phyloP scores from a whole-genome alignment of 345 rosid genomes.

The Kernera saxatilis region DNA sequence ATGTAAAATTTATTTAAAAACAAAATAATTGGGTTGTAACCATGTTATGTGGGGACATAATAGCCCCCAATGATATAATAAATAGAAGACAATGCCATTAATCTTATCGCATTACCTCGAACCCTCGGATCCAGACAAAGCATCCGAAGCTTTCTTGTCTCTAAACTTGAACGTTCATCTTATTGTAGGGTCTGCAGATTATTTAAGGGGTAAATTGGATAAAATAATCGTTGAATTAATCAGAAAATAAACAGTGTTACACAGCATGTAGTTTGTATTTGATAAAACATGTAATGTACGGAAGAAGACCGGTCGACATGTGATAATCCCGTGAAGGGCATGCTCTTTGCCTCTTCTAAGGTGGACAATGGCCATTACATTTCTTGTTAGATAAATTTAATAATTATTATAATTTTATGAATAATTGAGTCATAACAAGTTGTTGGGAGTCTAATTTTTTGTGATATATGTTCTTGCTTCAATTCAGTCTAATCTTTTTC shows the following conservation, averaged over 20 bases:
- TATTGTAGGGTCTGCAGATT: background rate
- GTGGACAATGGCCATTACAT: constrained; percentile 21
- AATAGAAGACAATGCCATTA: constrained; percentile 16
- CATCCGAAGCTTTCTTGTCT: constrained; percentile 18
- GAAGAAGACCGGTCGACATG: constrained; percentile 31
- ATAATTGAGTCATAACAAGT: background rate
- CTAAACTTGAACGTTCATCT: constrained; percentile 21
- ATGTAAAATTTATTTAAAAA: background rate
- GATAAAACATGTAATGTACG: constrained; percentile 29
- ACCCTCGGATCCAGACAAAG: constrained; percentile 16
- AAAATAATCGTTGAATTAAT: background rate
- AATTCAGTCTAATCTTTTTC: background rate
- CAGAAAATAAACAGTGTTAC: background rate
- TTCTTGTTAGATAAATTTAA: background rate
- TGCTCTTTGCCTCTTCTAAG: constrained; percentile 27
- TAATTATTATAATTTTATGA: background rate
- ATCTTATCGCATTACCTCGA: constrained; percentile 21
- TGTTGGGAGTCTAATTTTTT: background rate
- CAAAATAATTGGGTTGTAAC: background rate
- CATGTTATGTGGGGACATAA: constrained; percentile 28
- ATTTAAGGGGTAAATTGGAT: background rate
- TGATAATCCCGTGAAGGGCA: constrained; percentile 30
- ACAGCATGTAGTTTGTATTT: background rate
- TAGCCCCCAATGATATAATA: background rate
- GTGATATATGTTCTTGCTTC: background rate